Evolutionary conservation across 75 land plant species (phyloP).

Genomic region (Azolla pinnata): DNA sequence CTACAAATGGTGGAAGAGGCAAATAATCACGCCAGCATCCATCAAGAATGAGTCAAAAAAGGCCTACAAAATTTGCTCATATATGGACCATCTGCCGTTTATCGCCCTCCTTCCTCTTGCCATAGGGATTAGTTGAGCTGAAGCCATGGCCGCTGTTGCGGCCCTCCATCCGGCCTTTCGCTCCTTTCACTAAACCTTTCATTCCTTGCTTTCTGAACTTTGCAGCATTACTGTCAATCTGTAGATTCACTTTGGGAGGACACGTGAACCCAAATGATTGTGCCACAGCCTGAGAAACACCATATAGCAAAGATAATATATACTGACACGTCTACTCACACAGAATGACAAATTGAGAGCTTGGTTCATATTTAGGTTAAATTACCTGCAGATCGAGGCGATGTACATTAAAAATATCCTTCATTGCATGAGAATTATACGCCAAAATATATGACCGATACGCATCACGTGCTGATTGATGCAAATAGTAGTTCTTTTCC

Average conservation of each 20-base stretch:
- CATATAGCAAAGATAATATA: no score
- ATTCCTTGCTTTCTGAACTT: slow-evolving; percentile 57
- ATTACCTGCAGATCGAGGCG: slow-evolving; percentile 71
- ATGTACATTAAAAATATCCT: slow-evolving; percentile 86
- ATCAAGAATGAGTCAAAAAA: no score
- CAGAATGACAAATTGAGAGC: no score
- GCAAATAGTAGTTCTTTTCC: slow-evolving; percentile 66
- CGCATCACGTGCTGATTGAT: slow-evolving; percentile 88
- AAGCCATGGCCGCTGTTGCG: slow-evolving; percentile 35
- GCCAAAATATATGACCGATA: slow-evolving; percentile 77
- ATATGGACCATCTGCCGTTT: slow-evolving; percentile 34
- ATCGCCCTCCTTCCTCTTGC: slow-evolving; percentile 35
- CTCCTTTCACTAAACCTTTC: neutral
- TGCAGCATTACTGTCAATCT: slow-evolving; percentile 75
- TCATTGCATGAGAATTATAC: slow-evolving; percentile 86
- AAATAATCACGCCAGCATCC: no score
- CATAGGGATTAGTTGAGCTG: slow-evolving; percentile 62
- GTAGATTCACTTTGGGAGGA: slow-evolving; percentile 73
- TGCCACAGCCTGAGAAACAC: slow-evolving; percentile 80
- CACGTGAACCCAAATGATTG: slow-evolving; percentile 69
- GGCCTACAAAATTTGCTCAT: neutral
- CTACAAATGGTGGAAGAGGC: no score
- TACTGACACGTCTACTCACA: no score
- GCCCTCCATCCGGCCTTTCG: slow-evolving; percentile 34
- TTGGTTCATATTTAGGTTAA: no score